Percentiles rank a stretch among this genome's conserved stretches.
Conservation (phyloP, 2,329 filamentous ascomycete species). For the Aspergillus thermomutatus region DNA sequence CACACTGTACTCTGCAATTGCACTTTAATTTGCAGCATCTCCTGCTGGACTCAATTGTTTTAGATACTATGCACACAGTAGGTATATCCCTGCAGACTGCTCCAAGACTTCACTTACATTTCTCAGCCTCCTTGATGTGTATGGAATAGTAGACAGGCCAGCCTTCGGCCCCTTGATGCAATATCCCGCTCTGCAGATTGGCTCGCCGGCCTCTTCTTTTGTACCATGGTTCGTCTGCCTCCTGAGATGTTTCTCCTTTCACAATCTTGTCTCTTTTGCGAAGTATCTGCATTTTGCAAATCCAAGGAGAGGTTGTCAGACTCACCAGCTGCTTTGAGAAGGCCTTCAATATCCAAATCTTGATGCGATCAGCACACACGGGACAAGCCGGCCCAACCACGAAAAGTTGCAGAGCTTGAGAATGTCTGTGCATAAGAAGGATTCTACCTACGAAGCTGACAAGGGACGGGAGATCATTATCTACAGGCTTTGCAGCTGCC, state of each 20-base stretch:
- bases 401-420: neutral
- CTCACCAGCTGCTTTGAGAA: neutral
- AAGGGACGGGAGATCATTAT: too few species aligned
- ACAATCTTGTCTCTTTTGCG: neutral
- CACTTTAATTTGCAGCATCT: neutral
- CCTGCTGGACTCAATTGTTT: neutral
- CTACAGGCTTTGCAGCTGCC: too few species aligned
- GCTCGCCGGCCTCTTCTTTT: neutral
- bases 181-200: neutral
- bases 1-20: too few species aligned
- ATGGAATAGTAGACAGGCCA: neutral
- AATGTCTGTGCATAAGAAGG: neutral
- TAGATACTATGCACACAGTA: neutral
- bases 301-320: neutral
- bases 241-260: too few species aligned
- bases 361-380: neutral
- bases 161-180: neutral
- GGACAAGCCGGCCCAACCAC: neutral
- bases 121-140: neutral
- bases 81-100: neutral
- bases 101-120: neutral
- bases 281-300: neutral
- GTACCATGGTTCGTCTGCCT: neutral
- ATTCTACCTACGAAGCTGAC: too few species aligned
- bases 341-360: neutral